Conservation (phyloP, 371 early-diverging fungal genomes). For the Mortierella sp. region DNA sequence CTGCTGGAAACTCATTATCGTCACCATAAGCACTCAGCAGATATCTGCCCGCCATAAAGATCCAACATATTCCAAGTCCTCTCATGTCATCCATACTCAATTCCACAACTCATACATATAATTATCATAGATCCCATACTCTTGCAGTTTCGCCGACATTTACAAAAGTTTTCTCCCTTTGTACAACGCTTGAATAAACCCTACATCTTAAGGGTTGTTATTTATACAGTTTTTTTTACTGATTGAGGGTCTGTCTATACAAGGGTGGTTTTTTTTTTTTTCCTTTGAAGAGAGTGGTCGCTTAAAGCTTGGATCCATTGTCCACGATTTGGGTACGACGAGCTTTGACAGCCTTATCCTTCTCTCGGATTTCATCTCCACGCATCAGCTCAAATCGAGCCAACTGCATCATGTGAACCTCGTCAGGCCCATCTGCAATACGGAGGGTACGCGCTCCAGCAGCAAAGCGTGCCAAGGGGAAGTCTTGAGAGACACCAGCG, state of each 20-base stretch:
- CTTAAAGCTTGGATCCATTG: conserved; percentile 50
- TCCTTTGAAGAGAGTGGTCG: background rate
- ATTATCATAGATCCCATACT: too few species aligned
- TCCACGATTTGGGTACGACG: conserved; percentile 36
- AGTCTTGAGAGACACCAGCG: conserved; percentile 89
- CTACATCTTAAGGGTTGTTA: too few species aligned
- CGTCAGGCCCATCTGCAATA: conserved; percentile 95
- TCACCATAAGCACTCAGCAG: background rate
- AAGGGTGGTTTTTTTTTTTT: background rate
- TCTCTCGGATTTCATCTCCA: conserved; percentile 51
- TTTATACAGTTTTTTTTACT: too few species aligned
- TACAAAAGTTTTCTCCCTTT: too few species aligned
- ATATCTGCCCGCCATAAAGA: too few species aligned
- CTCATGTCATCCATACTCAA: background rate
- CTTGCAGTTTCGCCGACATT: too few species aligned
- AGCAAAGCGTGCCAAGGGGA: conserved; percentile 87
- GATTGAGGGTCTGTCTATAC: background rate
- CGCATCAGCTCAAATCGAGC: conserved; percentile 73
- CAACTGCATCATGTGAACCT: conserved; percentile 84
- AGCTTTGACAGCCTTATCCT: conserved; percentile 26
- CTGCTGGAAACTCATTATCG: conserved; percentile 20
- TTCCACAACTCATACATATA: background rate
- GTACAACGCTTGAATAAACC: too few species aligned
- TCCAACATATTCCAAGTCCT: background rate
- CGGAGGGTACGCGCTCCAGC: conserved; percentile 88